Base-by-base conservation (phyloP, 139 green algal species). In the Chlorella sp. region DNA sequence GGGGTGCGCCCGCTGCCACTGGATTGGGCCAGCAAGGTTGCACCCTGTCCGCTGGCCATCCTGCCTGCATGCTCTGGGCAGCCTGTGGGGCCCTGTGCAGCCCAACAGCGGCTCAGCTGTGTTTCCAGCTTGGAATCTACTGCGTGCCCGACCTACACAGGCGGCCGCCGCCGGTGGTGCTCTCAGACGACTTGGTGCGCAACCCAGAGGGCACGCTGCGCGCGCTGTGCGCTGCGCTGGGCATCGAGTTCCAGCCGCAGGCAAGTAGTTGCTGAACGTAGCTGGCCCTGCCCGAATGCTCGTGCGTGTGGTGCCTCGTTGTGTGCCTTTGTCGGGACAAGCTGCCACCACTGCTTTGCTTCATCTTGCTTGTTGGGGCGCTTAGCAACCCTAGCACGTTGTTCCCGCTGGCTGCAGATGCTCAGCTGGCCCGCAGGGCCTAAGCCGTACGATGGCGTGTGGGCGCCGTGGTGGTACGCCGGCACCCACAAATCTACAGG, bases 381-480 rank as follows among this genome's bases (percentile, higher is more conserved):
- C n/a, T n/a, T n/a, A n/a, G n/a, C n/a, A n/a, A n/a, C n/a, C n/a
- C n/a, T n/a, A n/a, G n/a, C n/a, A n/a, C n/a, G 23, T 32, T 67
- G 23, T 30, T 2, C 32, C 23, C 3, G 60, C 23, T 23, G 30
- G 60, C 23, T 26, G 21, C 67, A 63, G 62, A 94, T 94, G 93
- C 91, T 96, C 44, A 78, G 39, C 41, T 96, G 93, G 93, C 64
- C 75, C 9, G 81, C 90, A 72, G 92, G 93, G 0, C 91, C 93
- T 38, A 95, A 95, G 76, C 92, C 91, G 0, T 94, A 93, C 55
- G 94, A 97, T 71, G 94, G 94, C 4, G 56, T 89, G 44, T 97
- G 94, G 94, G 93, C 93, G 3, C 85, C 88, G 13, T 94, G 90
- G 85, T 97, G 94, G 94, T 97, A 96, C 81, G 28, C 44, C 32